Evolutionary conservation across 179 eudicot species (phyloP).

Genomic region (Corrigiola litoralis): DNA sequence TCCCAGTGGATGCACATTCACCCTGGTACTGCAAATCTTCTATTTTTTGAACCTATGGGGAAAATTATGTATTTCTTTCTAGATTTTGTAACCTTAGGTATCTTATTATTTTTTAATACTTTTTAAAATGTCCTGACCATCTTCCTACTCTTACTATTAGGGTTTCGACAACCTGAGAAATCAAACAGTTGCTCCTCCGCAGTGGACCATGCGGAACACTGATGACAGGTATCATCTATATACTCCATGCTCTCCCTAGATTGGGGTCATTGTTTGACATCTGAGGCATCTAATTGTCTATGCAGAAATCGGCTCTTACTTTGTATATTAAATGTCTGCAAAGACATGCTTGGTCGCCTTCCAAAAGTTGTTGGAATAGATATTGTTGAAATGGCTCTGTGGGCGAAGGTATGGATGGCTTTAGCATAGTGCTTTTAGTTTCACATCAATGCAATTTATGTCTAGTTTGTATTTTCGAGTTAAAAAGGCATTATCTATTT

Average conservation of each 20-base stretch:
- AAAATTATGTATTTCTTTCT: neutral
- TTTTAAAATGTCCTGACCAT: neutral
- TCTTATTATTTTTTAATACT: neutral
- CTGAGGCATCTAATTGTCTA: conserved; percentile 5
- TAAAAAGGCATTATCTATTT: neutral
- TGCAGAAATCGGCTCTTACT: conserved; percentile 80
- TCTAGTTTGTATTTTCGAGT: neutral
- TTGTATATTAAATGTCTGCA: conserved; percentile 75
- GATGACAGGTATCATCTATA: conserved; percentile 64
- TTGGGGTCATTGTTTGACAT: neutral
- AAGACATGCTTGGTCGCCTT: conserved; percentile 69
- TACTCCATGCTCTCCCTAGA: neutral
- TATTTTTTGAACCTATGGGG: neutral
- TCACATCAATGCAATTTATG: neutral
- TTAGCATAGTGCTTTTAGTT: neutral
- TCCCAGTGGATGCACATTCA: conserved; percentile 87
- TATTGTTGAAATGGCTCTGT: conserved; percentile 99
- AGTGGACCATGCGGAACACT: conserved; percentile 89
- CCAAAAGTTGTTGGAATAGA: conserved; percentile 97
- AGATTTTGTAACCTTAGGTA: neutral
- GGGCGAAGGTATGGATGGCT: conserved; percentile 76
- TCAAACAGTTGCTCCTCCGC: conserved; percentile 75
- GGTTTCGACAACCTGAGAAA: conserved; percentile 88
- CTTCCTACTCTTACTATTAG: conserved; percentile 24
- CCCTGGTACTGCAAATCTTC: conserved; percentile 55